Percentiles rank a stretch among this genome's conserved stretches.
Conservation (phyloP, 2,329 filamentous ascomycete genomes). For the Pyricularia sp. region DNA sequence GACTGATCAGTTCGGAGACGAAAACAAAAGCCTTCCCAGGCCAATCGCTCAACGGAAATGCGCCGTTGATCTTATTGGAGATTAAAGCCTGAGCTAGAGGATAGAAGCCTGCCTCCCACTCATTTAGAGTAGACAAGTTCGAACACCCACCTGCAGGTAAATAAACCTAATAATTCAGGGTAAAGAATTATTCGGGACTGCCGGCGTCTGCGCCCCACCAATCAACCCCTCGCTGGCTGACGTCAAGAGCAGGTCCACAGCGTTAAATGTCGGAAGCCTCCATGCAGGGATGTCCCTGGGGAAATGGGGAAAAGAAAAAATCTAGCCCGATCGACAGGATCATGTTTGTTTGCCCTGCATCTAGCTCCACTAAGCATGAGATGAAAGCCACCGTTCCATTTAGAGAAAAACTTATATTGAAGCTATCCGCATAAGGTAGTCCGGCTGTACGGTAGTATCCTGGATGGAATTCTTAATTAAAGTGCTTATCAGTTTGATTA, state of each 20-base stretch:
- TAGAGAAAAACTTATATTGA: too few relatives aligned
- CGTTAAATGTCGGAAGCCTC: background rate
- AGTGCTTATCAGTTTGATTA: background rate
- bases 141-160: background rate
- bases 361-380: background rate
- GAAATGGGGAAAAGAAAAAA: background rate
- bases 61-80: background rate
- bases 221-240: background rate
- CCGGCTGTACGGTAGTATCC: background rate
- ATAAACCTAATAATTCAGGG: background rate
- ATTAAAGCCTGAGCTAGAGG: background rate
- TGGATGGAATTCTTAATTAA: background rate
- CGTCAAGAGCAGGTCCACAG: background rate
- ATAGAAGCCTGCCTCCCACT: background rate
- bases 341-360: background rate
- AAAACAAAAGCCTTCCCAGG: background rate
- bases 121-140: background rate
- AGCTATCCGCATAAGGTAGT: too few relatives aligned
- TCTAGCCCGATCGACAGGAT: too few relatives aligned
- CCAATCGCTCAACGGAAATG: background rate
- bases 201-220: background rate
- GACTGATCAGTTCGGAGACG: background rate
- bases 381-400: background rate
- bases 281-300: background rate
- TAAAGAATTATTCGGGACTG: background rate